phyloP scores from a whole-genome alignment of 2,329 filamentous ascomycete genomes.

The Fusarium nurragi region DNA sequence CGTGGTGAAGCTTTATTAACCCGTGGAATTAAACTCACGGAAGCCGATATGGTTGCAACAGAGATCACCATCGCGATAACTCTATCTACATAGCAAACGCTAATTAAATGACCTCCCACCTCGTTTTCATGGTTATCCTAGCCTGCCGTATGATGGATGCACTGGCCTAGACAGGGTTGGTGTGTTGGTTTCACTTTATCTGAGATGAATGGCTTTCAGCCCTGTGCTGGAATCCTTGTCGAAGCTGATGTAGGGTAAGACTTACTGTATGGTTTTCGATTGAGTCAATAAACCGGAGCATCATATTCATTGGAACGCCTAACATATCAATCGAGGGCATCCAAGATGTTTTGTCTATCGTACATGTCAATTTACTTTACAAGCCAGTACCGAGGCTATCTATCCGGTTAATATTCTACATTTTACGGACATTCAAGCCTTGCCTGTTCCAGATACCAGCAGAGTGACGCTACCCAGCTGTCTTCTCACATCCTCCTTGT shows the following conservation, averaged over 20 bases:
- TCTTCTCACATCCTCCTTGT: conserved; percentile 86
- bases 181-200: conserved; percentile 3
- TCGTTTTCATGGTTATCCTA: conserved; percentile 1
- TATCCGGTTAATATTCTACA: background rate
- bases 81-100: background rate
- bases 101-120: background rate
- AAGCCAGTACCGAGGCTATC: conserved; percentile 2
- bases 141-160: background rate
- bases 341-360: conserved; percentile 10
- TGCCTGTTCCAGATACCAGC: conserved; percentile 72
- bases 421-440: conserved; percentile 21
- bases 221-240: background rate
- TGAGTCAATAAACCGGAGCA: background rate
- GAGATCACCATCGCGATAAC: background rate
- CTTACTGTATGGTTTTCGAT: background rate
- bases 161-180: background rate
- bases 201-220: background rate
- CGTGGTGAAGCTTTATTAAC: background rate
- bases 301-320: background rate
- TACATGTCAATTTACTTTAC: conserved; percentile 33
- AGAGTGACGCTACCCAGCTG: conserved; percentile 90
- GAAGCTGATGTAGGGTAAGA: conserved; percentile 7
- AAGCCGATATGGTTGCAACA: background rate
- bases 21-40: background rate
- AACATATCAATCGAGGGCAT: background rate